Conservation (phyloP, 257 asterid genomes). For the Solanum appendiculatum region DNA sequence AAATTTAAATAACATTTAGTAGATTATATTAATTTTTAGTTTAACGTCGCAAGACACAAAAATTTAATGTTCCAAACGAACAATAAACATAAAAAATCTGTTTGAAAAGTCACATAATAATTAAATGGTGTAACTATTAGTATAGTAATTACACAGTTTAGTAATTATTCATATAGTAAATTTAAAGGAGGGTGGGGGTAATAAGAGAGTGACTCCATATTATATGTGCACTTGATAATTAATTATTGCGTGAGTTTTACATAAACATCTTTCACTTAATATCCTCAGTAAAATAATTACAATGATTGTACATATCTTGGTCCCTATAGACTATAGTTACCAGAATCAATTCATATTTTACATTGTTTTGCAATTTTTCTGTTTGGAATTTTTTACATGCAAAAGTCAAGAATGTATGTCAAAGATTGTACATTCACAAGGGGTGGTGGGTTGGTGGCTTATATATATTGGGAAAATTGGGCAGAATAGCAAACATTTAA, state of each 20-base stretch:
- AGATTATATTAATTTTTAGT: background rate
- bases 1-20: background rate
- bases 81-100: background rate
- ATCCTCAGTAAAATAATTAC: background rate
- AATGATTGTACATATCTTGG: background rate
- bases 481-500: too few species aligned
- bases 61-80: background rate
- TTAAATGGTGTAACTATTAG: background rate
- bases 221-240: background rate
- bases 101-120: background rate
- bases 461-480: too few species aligned
- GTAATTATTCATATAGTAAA: background rate
- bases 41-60: background rate
- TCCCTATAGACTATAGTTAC: background rate
- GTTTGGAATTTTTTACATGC: too few species aligned
- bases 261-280: background rate
- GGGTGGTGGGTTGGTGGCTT: background rate
- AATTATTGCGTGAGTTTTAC: background rate
- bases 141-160: too few species aligned
- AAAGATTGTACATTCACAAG: background rate
- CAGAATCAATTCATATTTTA: background rate
- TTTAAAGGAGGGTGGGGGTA: background rate
- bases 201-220: background rate
- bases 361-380: background rate
- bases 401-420: background rate